Evolutionary conservation across 2,329 filamentous ascomycete species (phyloP).

Genomic region (Albifimbria verrucaria): DNA sequence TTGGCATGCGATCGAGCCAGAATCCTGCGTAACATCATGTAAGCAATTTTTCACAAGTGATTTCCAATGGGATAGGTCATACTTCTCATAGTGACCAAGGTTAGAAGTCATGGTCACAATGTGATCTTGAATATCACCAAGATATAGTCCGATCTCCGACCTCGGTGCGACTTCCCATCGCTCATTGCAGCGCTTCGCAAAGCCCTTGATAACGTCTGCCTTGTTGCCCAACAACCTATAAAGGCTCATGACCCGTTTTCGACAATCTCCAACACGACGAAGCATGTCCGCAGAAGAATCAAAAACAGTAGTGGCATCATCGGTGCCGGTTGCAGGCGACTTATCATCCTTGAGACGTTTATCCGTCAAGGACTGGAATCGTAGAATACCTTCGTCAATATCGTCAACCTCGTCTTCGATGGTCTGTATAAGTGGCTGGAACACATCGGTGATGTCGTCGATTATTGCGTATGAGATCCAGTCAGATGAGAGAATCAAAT

Average conservation of each 20-base stretch:
- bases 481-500: constrained; percentile 86
- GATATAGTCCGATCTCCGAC: constrained; percentile 93
- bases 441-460: constrained; percentile 97
- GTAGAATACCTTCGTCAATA: constrained; percentile 88
- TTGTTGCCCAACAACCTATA: constrained; percentile 94
- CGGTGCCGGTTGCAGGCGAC: constrained; percentile 44
- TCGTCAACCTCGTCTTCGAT: constrained; percentile 97
- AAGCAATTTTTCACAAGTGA: too few relatives aligned
- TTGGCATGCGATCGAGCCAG: constrained; percentile 89
- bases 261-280: constrained; percentile 84
- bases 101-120: constrained; percentile 99
- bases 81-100: constrained; percentile 94
- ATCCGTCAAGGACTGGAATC: constrained; percentile 64
- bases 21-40: constrained; percentile 60
- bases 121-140: constrained; percentile 98
- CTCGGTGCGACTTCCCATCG: constrained; percentile 94
- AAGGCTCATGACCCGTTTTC: constrained; percentile 95
- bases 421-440: constrained; percentile 83
- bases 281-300: constrained; percentile 76
- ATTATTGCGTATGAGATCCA: constrained; percentile 99
- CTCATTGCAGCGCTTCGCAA: constrained; percentile 97
- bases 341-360: constrained; percentile 36
- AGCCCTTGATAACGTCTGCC: constrained; percentile 98
- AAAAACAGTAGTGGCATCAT: constrained; percentile 38
- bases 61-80: too few relatives aligned